phyloP scores from a whole-genome alignment of 805 yeast species.

The Yueomyces sp. region DNA sequence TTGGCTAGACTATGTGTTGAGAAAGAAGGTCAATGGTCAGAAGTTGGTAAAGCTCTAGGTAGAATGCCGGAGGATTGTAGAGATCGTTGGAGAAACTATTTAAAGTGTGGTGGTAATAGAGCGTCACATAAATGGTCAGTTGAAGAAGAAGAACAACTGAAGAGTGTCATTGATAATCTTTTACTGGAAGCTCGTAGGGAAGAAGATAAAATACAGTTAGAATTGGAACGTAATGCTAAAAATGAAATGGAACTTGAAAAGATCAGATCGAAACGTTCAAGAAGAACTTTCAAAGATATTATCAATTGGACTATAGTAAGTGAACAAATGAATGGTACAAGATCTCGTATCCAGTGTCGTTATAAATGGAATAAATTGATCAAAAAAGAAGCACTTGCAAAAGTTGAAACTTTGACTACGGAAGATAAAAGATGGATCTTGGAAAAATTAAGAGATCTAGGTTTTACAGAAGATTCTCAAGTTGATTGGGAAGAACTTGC shows the following conservation, averaged over 20 bases:
- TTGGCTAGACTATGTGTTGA: conserved; percentile 50
- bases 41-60: conserved; percentile 64
- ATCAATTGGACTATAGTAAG: conserved; percentile 89
- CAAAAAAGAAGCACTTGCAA: conserved; percentile 39
- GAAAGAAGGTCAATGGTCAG: conserved; percentile 78
- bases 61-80: conserved; percentile 98
- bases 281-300: conserved; percentile 24
- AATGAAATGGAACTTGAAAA: conserved; percentile 5
- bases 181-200: conserved; percentile 21
- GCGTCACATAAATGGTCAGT: conserved; percentile 67
- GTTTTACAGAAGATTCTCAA: conserved; percentile 28
- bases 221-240: conserved; percentile 1
- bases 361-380: conserved; percentile 86
- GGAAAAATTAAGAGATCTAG: conserved; percentile 31
- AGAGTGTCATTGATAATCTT: conserved; percentile 39
- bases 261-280: conserved; percentile 9
- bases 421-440: conserved; percentile 40
- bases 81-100: conserved; percentile 91
- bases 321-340: conserved; percentile 76
- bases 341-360: conserved; percentile 89
- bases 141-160: conserved; percentile 55
- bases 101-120: conserved; percentile 76
- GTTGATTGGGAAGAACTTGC: conserved; percentile 47
- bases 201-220: neutral
- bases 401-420: conserved; percentile 31